phyloP scores from a whole-genome alignment of 2,329 filamentous ascomycete species.

The Pezicula radicicola region DNA sequence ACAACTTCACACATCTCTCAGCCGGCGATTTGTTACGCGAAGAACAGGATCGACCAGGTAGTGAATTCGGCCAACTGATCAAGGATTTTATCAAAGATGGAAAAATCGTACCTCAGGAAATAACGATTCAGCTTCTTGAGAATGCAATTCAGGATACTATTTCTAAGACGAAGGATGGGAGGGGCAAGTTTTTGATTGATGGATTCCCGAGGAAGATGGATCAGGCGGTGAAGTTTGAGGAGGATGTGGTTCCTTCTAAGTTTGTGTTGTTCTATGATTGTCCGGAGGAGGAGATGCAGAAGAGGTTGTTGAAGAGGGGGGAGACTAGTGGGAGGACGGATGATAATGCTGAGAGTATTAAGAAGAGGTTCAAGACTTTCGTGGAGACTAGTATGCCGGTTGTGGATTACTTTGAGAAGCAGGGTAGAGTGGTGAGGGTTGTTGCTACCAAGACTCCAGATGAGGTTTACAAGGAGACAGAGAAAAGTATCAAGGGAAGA shows the following conservation, averaged over 20 bases:
- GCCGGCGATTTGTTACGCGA: conserved; percentile 91
- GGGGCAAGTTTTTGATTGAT: conserved; percentile 72
- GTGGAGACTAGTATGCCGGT: conserved; percentile 97
- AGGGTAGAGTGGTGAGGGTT: conserved; percentile 78
- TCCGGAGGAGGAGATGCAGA: conserved; percentile 84
- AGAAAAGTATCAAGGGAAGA: conserved; percentile 44
- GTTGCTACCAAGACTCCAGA: conserved; percentile 67
- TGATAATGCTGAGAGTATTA: conserved; percentile 93
- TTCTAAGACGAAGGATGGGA: conserved; percentile 41
- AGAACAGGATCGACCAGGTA: conserved; percentile 84
- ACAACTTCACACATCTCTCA: conserved; percentile 89
- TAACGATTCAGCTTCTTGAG: conserved; percentile 89
- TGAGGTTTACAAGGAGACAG: conserved; percentile 53
- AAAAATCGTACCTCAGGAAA: conserved; percentile 97
- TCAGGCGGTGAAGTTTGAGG: conserved; percentile 92
- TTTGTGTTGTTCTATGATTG: conserved; percentile 95
- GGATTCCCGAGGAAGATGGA: conserved; percentile 97
- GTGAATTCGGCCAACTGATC: conserved; percentile 90
- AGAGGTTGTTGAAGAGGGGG: conserved; percentile 79
- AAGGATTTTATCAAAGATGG: conserved; percentile 91
- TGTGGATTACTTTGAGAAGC: conserved; percentile 75
- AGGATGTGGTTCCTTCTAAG: conserved; percentile 76
- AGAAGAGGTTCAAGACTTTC: conserved; percentile 94
- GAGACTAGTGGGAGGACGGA: conserved; percentile 90
- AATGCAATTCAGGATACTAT: conserved; percentile 83